Conservation (phyloP, 108 stramenopile genomes). For the Ochromonas danica region DNA sequence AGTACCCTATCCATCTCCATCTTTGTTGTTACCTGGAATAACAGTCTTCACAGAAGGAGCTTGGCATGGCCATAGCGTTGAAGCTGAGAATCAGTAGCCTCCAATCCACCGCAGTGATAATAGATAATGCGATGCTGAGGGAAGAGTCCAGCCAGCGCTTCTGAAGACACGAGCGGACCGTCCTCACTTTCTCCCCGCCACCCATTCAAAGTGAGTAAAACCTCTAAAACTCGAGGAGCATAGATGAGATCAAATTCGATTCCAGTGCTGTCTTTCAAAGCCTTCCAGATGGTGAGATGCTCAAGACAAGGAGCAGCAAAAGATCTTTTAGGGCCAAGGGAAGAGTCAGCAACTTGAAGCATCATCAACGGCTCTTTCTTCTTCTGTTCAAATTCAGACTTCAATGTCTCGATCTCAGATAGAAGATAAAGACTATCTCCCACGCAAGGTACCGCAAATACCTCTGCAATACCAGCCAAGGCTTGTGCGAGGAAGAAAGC, state of each 20-base stretch:
- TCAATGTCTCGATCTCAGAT: background rate
- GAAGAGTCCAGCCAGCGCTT: background rate
- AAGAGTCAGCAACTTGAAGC: background rate
- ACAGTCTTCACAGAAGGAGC: too few relatives aligned
- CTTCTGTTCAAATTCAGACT: background rate
- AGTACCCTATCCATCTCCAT: too few relatives aligned
- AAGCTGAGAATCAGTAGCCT: background rate
- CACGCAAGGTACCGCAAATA: background rate
- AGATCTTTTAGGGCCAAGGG: background rate
- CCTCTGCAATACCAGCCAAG: background rate
- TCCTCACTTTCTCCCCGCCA: too few relatives aligned
- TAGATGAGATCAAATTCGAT: constrained; percentile 9
- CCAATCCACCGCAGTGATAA: constrained; percentile 6
- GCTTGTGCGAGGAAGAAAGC: background rate
- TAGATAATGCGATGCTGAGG: background rate
- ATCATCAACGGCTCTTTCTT: background rate
- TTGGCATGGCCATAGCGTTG: background rate
- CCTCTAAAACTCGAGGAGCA: background rate
- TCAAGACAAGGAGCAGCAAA: background rate
- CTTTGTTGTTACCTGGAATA: too few relatives aligned
- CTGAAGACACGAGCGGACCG: too few relatives aligned
- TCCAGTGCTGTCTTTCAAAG: background rate
- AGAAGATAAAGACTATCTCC: background rate
- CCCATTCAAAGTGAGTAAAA: background rate
- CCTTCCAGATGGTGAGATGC: background rate